Evolutionary conservation across 306 rosid genomes (phyloP).

Genomic region (Cucumis hystrix): DNA sequence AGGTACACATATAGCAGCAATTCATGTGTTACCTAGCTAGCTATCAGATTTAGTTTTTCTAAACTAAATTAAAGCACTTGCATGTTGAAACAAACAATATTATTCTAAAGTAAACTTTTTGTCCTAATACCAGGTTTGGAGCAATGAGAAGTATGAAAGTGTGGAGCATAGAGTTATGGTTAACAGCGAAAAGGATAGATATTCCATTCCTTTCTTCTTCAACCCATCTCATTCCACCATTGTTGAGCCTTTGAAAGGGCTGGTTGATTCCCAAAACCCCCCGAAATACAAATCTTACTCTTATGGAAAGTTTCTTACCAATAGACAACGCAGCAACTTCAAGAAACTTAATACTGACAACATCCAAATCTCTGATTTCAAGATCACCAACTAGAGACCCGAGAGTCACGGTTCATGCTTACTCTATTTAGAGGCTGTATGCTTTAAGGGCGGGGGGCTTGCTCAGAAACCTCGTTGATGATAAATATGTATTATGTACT

Average conservation of each 20-base stretch:
- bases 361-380: constrained; percentile 34
- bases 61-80: too few species aligned
- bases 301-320: constrained; percentile 40
- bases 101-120: too few species aligned
- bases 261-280: constrained; percentile 24
- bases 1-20: constrained; percentile 18
- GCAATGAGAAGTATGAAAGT: constrained; percentile 51
- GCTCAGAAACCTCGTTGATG: background rate
- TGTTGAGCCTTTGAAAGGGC: constrained; percentile 34
- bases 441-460: background rate
- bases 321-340: constrained; percentile 23
- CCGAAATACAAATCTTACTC: constrained; percentile 32
- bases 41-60: too few species aligned
- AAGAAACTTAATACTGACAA: constrained; percentile 33
- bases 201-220: constrained; percentile 41
- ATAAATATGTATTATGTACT: too few species aligned
- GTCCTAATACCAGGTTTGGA: constrained; percentile 35
- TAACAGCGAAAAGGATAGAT: constrained; percentile 34
- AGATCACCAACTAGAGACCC: background rate
- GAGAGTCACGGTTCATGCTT: background rate
- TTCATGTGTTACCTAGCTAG: too few species aligned
- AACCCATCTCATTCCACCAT: constrained; percentile 42
- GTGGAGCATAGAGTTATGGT: constrained; percentile 51
- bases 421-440: background rate
- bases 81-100: too few species aligned